Percentiles rank a stretch among this genome's conserved stretches.
phyloP scores from a whole-genome alignment of 306 rosid genomes.

The Cyclanthera cordifolia region DNA sequence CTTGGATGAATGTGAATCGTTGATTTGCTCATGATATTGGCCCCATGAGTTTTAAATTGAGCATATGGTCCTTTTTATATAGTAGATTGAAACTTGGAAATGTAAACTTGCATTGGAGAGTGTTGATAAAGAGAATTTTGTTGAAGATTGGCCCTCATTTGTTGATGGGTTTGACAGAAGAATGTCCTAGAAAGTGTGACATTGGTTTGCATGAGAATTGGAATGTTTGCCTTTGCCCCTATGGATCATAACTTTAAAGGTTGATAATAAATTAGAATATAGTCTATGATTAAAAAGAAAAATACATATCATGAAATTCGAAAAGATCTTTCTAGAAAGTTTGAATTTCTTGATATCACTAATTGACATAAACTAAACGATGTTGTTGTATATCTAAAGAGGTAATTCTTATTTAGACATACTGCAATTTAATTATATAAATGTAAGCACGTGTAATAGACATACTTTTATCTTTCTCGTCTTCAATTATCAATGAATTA shows the following conservation, averaged over 20 bases:
- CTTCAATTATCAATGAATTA: no score
- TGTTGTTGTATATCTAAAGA: no score
- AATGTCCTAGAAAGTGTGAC: not conserved
- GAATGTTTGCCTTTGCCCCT: not conserved
- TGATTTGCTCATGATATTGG: not conserved
- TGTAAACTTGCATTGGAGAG: not conserved
- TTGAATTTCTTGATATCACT: not conserved
- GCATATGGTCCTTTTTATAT: not conserved
- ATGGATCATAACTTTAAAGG: not conserved
- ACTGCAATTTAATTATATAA: no score
- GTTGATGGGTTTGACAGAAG: not conserved
- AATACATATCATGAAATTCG: not conserved
- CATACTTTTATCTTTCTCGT: no score
- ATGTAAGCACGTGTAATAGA: no score
- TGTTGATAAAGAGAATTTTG: not conserved
- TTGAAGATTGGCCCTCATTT: not conserved
- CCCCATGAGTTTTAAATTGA: not conserved
- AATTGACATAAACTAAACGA: no score
- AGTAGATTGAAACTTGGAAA: not conserved
- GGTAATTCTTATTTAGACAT: no score
- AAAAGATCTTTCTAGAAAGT: not conserved
- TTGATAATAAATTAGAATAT: not conserved
- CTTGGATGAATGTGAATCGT: conserved; percentile 2
- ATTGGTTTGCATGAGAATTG: not conserved
- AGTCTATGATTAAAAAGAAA: not conserved